These are phyloP conservation scores for Colletotrichum spaethianum DNA, from an alignment of 2,329 filamentous ascomycete species.

Conservation along the genomic window DNA sequence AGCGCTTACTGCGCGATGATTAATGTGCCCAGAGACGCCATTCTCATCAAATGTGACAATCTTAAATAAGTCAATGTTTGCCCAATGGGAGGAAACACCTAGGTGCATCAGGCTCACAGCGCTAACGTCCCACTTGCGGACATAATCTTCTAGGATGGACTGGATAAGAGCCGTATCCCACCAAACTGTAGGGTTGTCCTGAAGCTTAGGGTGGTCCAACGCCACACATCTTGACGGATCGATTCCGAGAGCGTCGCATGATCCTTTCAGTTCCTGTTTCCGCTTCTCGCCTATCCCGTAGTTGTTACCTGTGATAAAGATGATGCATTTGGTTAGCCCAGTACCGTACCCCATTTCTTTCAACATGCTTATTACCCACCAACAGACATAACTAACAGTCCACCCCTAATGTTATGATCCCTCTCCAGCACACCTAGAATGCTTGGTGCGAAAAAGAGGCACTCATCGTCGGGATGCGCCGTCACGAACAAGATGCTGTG, in stretches of 20 bases:
- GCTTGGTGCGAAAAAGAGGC: slow-evolving; percentile 51
- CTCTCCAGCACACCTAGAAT: slow-evolving; percentile 50
- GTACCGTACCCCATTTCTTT: too few species aligned
- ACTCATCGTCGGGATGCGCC: slow-evolving; percentile 58
- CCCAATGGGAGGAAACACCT: not conserved
- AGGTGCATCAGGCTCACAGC: slow-evolving; percentile 46
- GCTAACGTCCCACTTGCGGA: slow-evolving; percentile 55
- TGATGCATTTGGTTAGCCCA: not conserved
- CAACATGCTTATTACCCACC: too few species aligned
- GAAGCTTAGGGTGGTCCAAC: slow-evolving; percentile 52
- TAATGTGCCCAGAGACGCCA: slow-evolving; percentile 57
- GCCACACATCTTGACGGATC: slow-evolving; percentile 48
- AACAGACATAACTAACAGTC: slow-evolving; percentile 51
- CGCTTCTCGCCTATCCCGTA: slow-evolving; percentile 50
- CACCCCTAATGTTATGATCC: slow-evolving; percentile 46
- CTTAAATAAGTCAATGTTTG: slow-evolving; percentile 30
- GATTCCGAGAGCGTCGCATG: slow-evolving; percentile 49
- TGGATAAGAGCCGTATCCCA: slow-evolving; percentile 54
- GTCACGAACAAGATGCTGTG: slow-evolving; percentile 56
- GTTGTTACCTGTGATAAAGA: slow-evolving; percentile 46
- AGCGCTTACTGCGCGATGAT: slow-evolving; percentile 56
- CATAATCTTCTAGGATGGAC: slow-evolving; percentile 50
- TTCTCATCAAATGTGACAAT: slow-evolving; percentile 59
- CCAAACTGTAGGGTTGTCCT: slow-evolving; percentile 56
- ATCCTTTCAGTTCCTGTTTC: slow-evolving; percentile 48